Evolutionary conservation across 1,284 basidiomycete genomes (phyloP).

Genomic region (Fomitiporia mediterranea): DNA sequence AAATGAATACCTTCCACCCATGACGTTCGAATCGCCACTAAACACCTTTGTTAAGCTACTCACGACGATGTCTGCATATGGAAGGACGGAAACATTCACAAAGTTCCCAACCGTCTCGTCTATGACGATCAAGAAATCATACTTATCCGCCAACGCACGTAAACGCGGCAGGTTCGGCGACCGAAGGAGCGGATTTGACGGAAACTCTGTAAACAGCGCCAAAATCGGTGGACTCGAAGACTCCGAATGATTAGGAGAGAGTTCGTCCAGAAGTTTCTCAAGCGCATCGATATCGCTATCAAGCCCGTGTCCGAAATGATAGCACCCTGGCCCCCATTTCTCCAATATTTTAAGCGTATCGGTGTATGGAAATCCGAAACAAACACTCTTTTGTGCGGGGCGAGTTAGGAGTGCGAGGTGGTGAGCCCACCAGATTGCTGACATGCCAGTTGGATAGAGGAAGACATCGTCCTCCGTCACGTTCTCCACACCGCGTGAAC

Average conservation of each 20-base stretch:
- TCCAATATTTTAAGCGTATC: constrained; percentile 96
- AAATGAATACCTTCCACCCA: constrained; percentile 82
- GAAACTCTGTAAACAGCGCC: constrained; percentile 84
- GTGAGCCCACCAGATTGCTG: constrained; percentile 90
- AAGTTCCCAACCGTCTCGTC: constrained; percentile 98
- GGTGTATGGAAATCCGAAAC: constrained; percentile 95
- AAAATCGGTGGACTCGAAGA: constrained; percentile 50
- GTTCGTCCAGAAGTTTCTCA: constrained; percentile 56
- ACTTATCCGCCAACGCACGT: constrained; percentile 79
- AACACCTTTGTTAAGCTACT: constrained; percentile 95
- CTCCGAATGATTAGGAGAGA: constrained; percentile 34
- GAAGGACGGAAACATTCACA: constrained; percentile 90
- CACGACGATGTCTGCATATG: constrained; percentile 89
- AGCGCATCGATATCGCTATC: constrained; percentile 75
- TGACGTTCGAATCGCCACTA: constrained; percentile 92
- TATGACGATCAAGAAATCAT: constrained; percentile 85
- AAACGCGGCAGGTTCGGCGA: constrained; percentile 79
- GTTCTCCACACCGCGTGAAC: constrained; percentile 53
- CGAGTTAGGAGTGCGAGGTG: constrained; percentile 55
- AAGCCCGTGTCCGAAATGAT: constrained; percentile 84
- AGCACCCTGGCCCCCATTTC: constrained; percentile 95
- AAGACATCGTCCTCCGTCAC: constrained; percentile 86
- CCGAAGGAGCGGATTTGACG: constrained; percentile 90
- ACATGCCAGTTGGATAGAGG: constrained; percentile 86
- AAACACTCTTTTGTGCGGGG: constrained; percentile 76